Base-by-base conservation (phyloP, 1,139 yeast genomes). In the Scheffersomyces titani region DNA sequence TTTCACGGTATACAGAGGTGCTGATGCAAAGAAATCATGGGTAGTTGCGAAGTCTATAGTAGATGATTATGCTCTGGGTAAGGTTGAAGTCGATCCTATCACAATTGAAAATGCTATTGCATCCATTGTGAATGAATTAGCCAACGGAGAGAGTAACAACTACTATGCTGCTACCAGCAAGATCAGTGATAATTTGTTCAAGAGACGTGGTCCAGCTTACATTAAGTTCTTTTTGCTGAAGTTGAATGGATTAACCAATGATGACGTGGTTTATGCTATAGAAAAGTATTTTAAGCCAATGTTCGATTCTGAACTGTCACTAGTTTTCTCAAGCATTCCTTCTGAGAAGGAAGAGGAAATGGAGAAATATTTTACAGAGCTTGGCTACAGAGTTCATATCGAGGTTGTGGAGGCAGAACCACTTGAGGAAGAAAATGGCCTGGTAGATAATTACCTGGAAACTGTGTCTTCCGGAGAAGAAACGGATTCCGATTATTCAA, bases 21-120 rank as follows among this genome's bases (percentile, higher is more conserved):
- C 97, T 0, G 98, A 96, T 70, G 86, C 90, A 1, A 80, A 84
- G 55, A 85, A 86, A 62, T 92, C 97, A 5, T 87, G 89, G 75
- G 70, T 75, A 19, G 88, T 85, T 19, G 93, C 92, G 9, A 84
- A 85, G 61, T 74, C 81, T 48, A 87, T 92, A 57, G 89, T 92
- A n/a, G 72, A 78, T 2, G 87, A 83, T 49, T 84, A 81, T 65
- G 88, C 87, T 1, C 64, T 66, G 53, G 96, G 92, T 1, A 70
- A 64, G 5, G 66, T 73, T 1, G 70, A 73, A 30, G 80, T 93
- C 64, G 96, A 91, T 56, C 71, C 74, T 11, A 76, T 83, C 52
- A 75, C 84, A 60, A 75, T 92, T 46, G 86, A 87, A 61, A 93
- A 92, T 60, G 88, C 97, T 2, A 77, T 90, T 47, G 87, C 96